phyloP scores from a whole-genome alignment of 306 rosid genomes.

The Astragalus glycyphyllos region DNA sequence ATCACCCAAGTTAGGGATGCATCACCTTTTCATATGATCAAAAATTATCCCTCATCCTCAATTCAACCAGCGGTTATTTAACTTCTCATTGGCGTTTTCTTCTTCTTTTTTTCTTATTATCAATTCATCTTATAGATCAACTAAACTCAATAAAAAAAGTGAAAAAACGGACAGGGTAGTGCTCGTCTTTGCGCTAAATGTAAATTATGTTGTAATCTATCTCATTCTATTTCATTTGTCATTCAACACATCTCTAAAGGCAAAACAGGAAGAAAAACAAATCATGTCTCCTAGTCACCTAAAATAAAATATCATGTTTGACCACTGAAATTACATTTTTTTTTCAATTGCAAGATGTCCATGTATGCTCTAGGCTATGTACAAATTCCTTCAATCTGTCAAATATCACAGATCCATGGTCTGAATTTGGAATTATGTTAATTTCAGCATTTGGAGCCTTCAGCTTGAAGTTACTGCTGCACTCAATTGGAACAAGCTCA shows the following conservation, averaged over 20 bases:
- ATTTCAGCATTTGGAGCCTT: conserved; percentile 62
- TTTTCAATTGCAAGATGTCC: conserved; percentile 50
- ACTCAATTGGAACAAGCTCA: conserved; percentile 60
- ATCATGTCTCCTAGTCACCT: conserved; percentile 6
- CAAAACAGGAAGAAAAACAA: background rate
- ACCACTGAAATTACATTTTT: background rate
- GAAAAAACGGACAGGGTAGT: too few species aligned
- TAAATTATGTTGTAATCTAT: too few species aligned
- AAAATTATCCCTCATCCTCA: too few species aligned
- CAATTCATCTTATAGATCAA: too few species aligned
- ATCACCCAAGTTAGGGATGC: too few species aligned
- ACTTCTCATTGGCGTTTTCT: too few species aligned
- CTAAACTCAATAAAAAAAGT: too few species aligned
- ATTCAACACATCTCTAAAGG: background rate
- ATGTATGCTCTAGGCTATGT: conserved; percentile 47
- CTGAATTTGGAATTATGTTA: conserved; percentile 57
- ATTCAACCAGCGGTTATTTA: too few species aligned
- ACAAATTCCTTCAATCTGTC: conserved; percentile 70
- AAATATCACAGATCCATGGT: conserved; percentile 60
- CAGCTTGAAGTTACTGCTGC: conserved; percentile 55
- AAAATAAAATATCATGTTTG: conserved; percentile 11
- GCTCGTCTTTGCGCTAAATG: too few species aligned
- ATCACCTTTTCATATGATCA: too few species aligned
- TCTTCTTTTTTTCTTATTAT: too few species aligned
- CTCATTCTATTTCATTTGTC: background rate